These are phyloP conservation scores for Mycena rebaudengoi DNA, from an alignment of 768 basidiomycete species.

Conservation along the genomic window DNA sequence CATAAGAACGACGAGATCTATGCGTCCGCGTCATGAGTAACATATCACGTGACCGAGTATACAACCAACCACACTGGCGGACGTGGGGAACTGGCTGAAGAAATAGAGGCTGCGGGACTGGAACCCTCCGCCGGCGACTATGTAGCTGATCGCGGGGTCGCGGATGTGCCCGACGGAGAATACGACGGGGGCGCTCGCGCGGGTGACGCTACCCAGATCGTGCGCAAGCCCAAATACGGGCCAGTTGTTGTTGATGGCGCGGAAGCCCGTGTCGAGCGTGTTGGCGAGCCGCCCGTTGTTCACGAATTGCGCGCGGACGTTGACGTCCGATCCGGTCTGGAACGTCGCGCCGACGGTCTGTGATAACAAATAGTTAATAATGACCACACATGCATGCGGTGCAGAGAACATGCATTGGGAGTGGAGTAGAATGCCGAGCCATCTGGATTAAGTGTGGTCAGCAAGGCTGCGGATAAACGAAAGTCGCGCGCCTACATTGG, in stretches of 20 bases:
- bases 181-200: slow-evolving; percentile 44
- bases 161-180: slow-evolving; percentile 59
- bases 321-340: slow-evolving; percentile 62
- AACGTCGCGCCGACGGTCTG: slow-evolving; percentile 59
- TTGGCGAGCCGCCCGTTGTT: slow-evolving; percentile 58
- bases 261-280: slow-evolving; percentile 62
- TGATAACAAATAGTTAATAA: neutral
- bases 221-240: slow-evolving; percentile 69
- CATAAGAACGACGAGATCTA: slow-evolving; percentile 38
- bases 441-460: too few species aligned
- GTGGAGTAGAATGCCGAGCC: slow-evolving; percentile 70
- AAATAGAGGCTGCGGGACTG: slow-evolving; percentile 6
- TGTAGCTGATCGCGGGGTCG: slow-evolving; percentile 57
- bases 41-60: neutral
- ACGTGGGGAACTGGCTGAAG: neutral
- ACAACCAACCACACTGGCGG: neutral
- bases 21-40: neutral
- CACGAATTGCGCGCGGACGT: slow-evolving; percentile 68
- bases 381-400: slow-evolving; percentile 15
- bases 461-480: too few species aligned
- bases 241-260: slow-evolving; percentile 64
- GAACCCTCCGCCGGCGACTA: slow-evolving; percentile 47
- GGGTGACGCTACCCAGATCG: slow-evolving; percentile 57
- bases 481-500: slow-evolving; percentile 52
- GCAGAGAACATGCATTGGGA: slow-evolving; percentile 52